Base-by-base conservation (phyloP, 176 grass and related monocot species). In the Ananas comosus region DNA sequence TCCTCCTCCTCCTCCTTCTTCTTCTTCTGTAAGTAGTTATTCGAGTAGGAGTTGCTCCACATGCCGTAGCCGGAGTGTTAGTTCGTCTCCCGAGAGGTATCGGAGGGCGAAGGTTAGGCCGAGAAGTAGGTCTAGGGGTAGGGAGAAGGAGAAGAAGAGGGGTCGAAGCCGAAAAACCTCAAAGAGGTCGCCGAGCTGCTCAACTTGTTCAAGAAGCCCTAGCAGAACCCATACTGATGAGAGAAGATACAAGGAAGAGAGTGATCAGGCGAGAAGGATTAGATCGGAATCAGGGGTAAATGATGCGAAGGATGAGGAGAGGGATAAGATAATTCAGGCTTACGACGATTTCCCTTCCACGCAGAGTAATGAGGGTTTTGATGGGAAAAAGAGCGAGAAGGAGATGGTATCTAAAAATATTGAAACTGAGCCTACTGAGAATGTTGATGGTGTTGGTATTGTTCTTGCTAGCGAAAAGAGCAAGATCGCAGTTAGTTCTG, bases 91-190 rank as follows among this genome's bases (percentile, higher is more conserved):
- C 1, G 76, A 75, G 57, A 85, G 63, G 58, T 82, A 73, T 6
- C 68, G 80, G 59, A 79, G 81, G 71, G 84, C 70, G 64, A 90
- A 70, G 75, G 72, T 53, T 19, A 85, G 78, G 9, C 69, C 8
- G 9, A 95, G 76, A 70, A 77, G 69, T 48, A 80, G 68, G 47
- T 69, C 73, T 12, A 85, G 66, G 64, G 53, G 51, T 16, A 69
- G 24, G 4, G 72, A 73, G 72, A 72, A 51, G 67, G 56, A 22
- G 13, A 17, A 19, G 10, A 19, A 10, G 56, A 61, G 56, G 56
- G 56, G 56, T 18, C 85, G 68, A 48, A 81, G 76, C 27, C 12
- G 6, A 49, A 53, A 11, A 49, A 73, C 70, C 47, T 78, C 72
- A 0, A 51, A 51, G 61, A 85, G 84, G 69, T 80, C 72, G 19